Evolutionary conservation across 768 basidiomycete genomes (phyloP), one percentile per base, ranked within the genome.

Genomic region (Punctularia strigosozonata): DNA sequence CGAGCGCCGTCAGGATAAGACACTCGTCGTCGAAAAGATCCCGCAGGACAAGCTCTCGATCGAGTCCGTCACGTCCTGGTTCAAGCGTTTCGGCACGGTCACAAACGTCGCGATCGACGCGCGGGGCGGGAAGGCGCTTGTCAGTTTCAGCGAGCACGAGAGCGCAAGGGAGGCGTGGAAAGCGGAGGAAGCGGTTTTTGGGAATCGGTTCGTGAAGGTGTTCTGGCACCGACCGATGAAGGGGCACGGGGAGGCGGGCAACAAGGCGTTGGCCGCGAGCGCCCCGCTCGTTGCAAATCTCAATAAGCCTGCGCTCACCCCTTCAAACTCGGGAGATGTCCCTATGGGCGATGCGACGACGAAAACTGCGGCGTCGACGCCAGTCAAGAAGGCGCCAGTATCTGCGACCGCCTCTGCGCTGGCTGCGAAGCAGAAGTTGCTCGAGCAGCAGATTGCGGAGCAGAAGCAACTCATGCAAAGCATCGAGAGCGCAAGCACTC

Each of bases 211-310:
- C 56, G 91, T 95, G 47, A 94, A 92, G 59, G 69, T 95, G 24
- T 88, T 94, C 50, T 95, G 92, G 90, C 89, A 94, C 60, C 71
- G 84, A 42, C 90, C 89, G 5, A 75, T 91, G 77, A 86, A 85
- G 39, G 91, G 92, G 0, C 85, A 91, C 50, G 91, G 91, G 6
- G 77, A 76, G 45, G 68, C 65, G 14, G 91, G 91, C 2, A 64
- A 75, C 35, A 71, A 81, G 46, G 74, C 80, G 65, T 61, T 97
- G 42, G 88, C 84, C 12, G 86, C 84, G 4, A 85, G 83, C 21
- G 87, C 86, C 6, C 71, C 78, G 2, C 50, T 85, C 7, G 68
- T 94, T 7, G 79, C 82, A 22, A 80, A 77, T 46, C 68, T 85
- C 35, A 43, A 58, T 19, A 46, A 58, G 6, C 68, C 66, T 39